These are phyloP conservation scores for Penicillium coprophilum DNA, from an alignment of 495 filamentous ascomycete species.

Conservation along the genomic window DNA sequence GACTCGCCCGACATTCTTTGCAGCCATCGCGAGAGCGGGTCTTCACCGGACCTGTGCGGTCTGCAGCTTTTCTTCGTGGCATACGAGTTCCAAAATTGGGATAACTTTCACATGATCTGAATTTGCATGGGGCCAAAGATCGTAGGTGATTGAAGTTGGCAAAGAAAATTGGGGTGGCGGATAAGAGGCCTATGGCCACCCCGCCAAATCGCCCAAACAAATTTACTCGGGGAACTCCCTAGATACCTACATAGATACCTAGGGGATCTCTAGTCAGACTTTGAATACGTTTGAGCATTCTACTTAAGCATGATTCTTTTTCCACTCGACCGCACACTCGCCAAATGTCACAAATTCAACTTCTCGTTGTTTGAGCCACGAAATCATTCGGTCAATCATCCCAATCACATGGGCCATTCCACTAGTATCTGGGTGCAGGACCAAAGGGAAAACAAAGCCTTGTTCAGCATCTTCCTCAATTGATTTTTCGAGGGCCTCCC, in stretches of 20 bases:
- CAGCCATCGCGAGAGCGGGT: constrained; percentile 47
- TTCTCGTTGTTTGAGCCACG: constrained; percentile 50
- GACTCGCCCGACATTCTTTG: constrained; percentile 45
- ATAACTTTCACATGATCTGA: constrained; percentile 28
- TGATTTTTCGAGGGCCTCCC: constrained; percentile 21
- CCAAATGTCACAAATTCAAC: constrained; percentile 19
- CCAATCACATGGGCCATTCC: constrained; percentile 63
- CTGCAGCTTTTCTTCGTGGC: constrained; percentile 47
- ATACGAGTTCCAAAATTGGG: constrained; percentile 24
- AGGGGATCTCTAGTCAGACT: no score
- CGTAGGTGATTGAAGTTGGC: background rate
- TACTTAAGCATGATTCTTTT: constrained; percentile 4
- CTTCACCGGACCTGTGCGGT: constrained; percentile 45
- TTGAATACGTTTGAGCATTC: background rate
- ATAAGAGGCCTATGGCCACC: constrained; percentile 4
- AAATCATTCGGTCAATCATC: constrained; percentile 57
- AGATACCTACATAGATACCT: no score
- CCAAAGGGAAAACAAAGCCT: constrained; percentile 44
- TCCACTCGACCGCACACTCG: constrained; percentile 20
- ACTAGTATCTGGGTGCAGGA: constrained; percentile 61
- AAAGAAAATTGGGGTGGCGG: constrained; percentile 4
- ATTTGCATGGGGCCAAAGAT: background rate
- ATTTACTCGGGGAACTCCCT: no score
- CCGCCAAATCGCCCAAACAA: background rate
- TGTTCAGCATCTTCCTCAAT: constrained; percentile 32